Conservation (phyloP, 257 asterid species). For the Ilex aquifolium region DNA sequence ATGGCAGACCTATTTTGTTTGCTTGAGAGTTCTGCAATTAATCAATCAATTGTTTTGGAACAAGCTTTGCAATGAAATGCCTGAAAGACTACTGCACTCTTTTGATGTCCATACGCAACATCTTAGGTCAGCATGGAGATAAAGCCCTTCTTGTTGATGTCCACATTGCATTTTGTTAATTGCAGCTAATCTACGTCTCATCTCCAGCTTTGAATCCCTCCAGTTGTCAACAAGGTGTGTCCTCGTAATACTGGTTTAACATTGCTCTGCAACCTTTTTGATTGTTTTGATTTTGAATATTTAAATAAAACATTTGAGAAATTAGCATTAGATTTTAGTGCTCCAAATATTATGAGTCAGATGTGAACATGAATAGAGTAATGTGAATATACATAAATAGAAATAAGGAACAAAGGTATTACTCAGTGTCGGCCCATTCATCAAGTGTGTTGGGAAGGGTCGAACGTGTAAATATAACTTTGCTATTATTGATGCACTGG, state of each 20-base stretch:
- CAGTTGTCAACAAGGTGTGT: slow-evolving; percentile 53
- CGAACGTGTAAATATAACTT: no score
- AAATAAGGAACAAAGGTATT: no score
- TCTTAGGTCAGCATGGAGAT: background rate
- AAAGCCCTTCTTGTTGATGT: slow-evolving; percentile 9
- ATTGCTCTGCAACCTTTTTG: background rate
- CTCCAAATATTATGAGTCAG: background rate
- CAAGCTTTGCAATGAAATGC: background rate
- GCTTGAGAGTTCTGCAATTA: no score
- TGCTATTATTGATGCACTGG: no score
- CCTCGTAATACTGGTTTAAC: background rate
- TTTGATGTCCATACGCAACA: background rate
- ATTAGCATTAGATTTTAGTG: background rate
- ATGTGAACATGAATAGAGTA: no score
- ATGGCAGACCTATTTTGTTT: no score
- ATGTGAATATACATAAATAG: background rate
- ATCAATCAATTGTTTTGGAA: background rate
- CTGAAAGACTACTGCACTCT: background rate
- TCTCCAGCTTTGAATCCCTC: slow-evolving; percentile 54
- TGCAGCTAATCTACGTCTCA: slow-evolving; percentile 50
- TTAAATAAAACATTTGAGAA: background rate
- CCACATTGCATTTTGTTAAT: slow-evolving; percentile 5
- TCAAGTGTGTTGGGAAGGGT: no score
- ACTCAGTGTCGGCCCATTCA: no score
- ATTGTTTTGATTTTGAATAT: background rate